Percentiles rank a stretch among this genome's conserved stretches.
Conservation (phyloP, 2,329 filamentous ascomycete genomes). For the Trichophyton simii region DNA sequence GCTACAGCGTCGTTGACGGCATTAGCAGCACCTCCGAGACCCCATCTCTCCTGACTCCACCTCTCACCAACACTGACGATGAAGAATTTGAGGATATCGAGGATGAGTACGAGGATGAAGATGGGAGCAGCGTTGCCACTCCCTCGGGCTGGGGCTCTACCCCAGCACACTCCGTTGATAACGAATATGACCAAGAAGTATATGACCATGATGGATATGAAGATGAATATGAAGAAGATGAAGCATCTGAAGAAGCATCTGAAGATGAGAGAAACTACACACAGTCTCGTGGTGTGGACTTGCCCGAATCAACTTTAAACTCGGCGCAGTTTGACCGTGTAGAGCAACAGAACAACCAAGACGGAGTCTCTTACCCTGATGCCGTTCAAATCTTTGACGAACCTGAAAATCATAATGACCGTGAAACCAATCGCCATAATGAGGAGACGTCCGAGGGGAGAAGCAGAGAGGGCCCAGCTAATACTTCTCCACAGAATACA, state of each 20-base stretch:
- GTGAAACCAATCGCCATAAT: no score
- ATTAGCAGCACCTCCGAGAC: background rate
- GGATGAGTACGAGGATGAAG: background rate
- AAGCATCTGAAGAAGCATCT: background rate
- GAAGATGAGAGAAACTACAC: background rate
- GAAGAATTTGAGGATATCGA: background rate
- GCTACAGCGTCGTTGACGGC: background rate
- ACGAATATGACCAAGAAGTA: background rate
- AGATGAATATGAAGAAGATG: background rate
- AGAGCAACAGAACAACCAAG: no score
- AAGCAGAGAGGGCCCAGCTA: no score
- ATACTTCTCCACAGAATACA: no score
- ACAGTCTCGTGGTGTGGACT: background rate
- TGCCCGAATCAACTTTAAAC: background rate
- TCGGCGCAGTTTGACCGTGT: background rate
- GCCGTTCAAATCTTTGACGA: no score
- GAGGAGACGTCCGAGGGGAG: no score
- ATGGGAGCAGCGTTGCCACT: background rate
- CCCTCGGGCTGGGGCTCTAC: background rate
- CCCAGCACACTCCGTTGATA: background rate
- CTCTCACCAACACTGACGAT: background rate
- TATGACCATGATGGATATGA: no score
- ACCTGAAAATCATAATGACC: no score
- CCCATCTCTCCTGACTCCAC: background rate
- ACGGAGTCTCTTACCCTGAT: no score